Evolutionary conservation across 2,329 filamentous ascomycete species (phyloP).

Genomic region (Aspergillus caelatus): DNA sequence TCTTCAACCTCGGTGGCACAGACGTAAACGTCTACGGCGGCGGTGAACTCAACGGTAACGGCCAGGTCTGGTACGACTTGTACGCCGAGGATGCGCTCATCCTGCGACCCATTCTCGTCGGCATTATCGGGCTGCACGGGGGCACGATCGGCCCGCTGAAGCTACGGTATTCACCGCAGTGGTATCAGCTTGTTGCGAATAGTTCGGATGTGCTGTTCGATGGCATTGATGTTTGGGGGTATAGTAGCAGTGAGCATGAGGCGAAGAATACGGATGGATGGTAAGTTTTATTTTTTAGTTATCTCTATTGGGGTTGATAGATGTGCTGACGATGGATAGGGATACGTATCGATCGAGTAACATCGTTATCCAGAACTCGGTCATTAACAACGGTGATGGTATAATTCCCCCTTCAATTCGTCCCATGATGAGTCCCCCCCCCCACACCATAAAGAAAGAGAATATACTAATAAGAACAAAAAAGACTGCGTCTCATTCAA

Average conservation of each 20-base stretch:
- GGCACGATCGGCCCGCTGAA: conserved; percentile 63
- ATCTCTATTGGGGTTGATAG: too few relatives aligned
- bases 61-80: conserved; percentile 66
- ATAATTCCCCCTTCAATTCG: background rate
- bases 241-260: conserved; percentile 53
- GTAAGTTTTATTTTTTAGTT: conserved; percentile 17
- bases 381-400: conserved; percentile 66
- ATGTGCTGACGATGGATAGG: conserved; percentile 17
- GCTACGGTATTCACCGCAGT: conserved; percentile 63
- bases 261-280: conserved; percentile 69
- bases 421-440: background rate
- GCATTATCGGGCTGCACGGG: conserved; percentile 59
- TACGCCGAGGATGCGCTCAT: conserved; percentile 61
- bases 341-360: conserved; percentile 58
- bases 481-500: conserved; percentile 73
- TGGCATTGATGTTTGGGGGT: conserved; percentile 63
- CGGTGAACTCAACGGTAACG: conserved; percentile 65
- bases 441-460: background rate
- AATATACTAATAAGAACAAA: background rate
- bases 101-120: conserved; percentile 62
- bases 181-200: conserved; percentile 69
- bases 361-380: conserved; percentile 68
- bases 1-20: conserved; percentile 67
- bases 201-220: conserved; percentile 66
- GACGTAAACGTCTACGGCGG: conserved; percentile 71